phyloP scores from a whole-genome alignment of 352 stramenopile genomes.

The Phytophthora colocasiae region DNA sequence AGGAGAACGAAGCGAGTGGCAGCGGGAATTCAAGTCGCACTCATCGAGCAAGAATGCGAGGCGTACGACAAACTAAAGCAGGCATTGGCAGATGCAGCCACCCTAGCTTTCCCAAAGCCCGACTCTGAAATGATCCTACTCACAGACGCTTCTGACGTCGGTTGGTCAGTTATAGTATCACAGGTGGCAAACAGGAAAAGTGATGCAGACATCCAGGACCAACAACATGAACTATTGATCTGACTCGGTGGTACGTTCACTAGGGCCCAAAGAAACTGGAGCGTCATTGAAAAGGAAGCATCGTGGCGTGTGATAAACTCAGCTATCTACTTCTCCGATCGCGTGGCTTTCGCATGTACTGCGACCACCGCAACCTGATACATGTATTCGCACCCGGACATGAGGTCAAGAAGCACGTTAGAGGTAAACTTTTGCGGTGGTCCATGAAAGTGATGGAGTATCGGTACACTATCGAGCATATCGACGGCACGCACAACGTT shows the following conservation, averaged over 20 bases:
- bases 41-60: slow-evolving; percentile 6
- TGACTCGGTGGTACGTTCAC: slow-evolving; percentile 16
- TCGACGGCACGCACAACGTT: neutral
- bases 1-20: slow-evolving; percentile 12
- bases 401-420: neutral
- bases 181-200: slow-evolving; percentile 1
- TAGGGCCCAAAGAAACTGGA: slow-evolving; percentile 16
- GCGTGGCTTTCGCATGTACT: neutral
- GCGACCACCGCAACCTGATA: neutral
- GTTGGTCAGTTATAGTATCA: neutral
- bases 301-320: neutral
- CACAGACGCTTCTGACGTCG: slow-evolving; percentile 3
- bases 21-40: slow-evolving; percentile 6
- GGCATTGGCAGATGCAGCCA: slow-evolving; percentile 11
- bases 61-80: slow-evolving; percentile 16
- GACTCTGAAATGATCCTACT: slow-evolving; percentile 8
- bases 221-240: slow-evolving; percentile 10
- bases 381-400: neutral
- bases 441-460: neutral
- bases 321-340: neutral
- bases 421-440: neutral
- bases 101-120: slow-evolving; percentile 17
- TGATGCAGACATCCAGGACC: slow-evolving; percentile 13
- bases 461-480: neutral
- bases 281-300: neutral